These are phyloP conservation scores for Sphagnum contortum DNA, from an alignment of 225 moss, liverwort and hornwort species.

Conservation along the genomic window DNA sequence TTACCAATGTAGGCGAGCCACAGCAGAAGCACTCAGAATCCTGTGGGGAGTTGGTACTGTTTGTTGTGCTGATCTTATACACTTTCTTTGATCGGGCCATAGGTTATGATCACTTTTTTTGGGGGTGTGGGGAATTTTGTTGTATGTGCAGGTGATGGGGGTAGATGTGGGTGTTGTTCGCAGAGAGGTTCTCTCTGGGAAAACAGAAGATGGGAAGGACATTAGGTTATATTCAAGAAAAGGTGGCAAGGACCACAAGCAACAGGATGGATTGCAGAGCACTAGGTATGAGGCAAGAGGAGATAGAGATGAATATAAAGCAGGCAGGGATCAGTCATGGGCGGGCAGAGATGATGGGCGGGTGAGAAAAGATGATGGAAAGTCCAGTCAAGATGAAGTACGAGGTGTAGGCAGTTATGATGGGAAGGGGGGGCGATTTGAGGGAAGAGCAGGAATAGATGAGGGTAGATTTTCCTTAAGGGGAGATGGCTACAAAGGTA, in stretches of 20 bases:
- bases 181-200: conserved; percentile 19
- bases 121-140: no score
- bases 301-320: conserved; percentile 27
- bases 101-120: no score
- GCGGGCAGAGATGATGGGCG: conserved; percentile 28
- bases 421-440: conserved; percentile 17
- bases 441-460: conserved; percentile 19
- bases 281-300: conserved; percentile 20
- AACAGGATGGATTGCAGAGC: conserved; percentile 35
- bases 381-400: conserved; percentile 21
- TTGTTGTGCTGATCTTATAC: no score
- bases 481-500: conserved; percentile 41
- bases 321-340: conserved; percentile 32
- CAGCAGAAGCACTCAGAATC: no score
- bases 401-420: conserved; percentile 42
- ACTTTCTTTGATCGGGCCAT: no score
- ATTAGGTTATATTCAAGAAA: conserved; percentile 40
- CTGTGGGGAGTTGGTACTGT: no score
- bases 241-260: conserved; percentile 34
- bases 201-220: conserved; percentile 51
- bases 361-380: conserved; percentile 26
- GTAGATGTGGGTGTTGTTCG: conserved; percentile 20
- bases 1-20: no score
- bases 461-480: conserved; percentile 23
- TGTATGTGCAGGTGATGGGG: conserved; percentile 33